Conservation (phyloP, 83 land plant genomes). For the Diphasiastrum complanatum region DNA sequence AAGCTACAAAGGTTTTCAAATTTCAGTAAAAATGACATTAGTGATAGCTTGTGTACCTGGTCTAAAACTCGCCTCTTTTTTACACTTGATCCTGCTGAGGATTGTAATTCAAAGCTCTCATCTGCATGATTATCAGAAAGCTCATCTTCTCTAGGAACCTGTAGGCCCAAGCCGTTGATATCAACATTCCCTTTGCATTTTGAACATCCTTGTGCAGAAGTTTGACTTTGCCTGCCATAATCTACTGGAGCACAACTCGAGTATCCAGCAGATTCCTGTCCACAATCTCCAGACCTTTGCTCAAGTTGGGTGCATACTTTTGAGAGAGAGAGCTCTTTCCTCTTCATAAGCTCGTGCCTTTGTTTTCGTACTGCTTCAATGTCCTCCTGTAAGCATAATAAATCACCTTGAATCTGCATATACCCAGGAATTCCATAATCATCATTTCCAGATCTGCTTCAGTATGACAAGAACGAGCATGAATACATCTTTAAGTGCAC, state of each 20-base stretch:
- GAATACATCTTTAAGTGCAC: neutral
- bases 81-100: neutral
- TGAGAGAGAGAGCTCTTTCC: neutral
- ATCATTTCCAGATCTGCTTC: too few species aligned
- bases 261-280: neutral
- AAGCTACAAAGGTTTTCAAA: too few species aligned
- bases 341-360: neutral
- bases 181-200: too few species aligned
- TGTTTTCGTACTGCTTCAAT: neutral
- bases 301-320: neutral
- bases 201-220: neutral
- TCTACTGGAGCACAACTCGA: too few species aligned
- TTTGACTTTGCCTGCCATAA: neutral
- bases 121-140: neutral
- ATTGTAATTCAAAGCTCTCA: neutral
- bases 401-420: constrained; percentile 8
- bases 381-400: constrained; percentile 2
- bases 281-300: too few species aligned
- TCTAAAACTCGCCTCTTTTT: constrained; percentile 6
- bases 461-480: neutral
- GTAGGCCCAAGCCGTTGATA: neutral
- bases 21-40: too few species aligned
- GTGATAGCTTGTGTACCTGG: constrained; percentile 7
- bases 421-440: neutral
- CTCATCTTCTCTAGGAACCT: neutral